Evolutionary conservation across 495 filamentous ascomycete species (phyloP).

Genomic region (Umbilicaria muhlenbergii): DNA sequence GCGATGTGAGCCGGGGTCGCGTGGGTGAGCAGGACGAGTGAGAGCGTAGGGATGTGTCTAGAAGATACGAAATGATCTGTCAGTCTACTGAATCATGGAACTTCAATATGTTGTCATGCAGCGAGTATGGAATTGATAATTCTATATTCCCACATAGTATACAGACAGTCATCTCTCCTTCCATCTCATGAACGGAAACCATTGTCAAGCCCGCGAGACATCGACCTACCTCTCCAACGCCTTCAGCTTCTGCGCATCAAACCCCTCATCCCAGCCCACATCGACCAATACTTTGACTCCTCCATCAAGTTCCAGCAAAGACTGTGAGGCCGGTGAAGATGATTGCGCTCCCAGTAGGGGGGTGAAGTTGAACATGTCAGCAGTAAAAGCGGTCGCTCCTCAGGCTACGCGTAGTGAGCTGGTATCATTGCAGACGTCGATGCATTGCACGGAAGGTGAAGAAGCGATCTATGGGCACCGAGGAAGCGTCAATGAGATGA

Average conservation of each 20-base stretch:
- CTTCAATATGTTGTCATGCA: conserved; percentile 2
- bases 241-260: conserved; percentile 63
- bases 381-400: too few relatives aligned
- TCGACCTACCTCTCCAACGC: conserved; percentile 71
- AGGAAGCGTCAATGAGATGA: too few relatives aligned
- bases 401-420: too few relatives aligned
- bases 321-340: conserved; percentile 74
- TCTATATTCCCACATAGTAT: conserved; percentile 2
- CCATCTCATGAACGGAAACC: background rate
- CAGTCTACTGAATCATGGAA: background rate
- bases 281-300: conserved; percentile 90
- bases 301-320: conserved; percentile 88
- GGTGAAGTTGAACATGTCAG: conserved; percentile 83
- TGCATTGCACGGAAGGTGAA: too few relatives aligned
- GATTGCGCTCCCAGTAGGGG: conserved; percentile 84
- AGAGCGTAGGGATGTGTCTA: conserved; percentile 80
- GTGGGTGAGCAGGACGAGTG: conserved; percentile 88
- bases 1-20: conserved; percentile 80
- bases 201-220: background rate
- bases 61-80: conserved; percentile 1
- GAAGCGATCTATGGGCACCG: too few relatives aligned
- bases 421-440: too few relatives aligned
- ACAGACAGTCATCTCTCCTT: conserved; percentile 2
- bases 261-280: conserved; percentile 88
- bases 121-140: background rate